Conservation (phyloP, 1,284 basidiomycete genomes). For the Grifola frondosa region DNA sequence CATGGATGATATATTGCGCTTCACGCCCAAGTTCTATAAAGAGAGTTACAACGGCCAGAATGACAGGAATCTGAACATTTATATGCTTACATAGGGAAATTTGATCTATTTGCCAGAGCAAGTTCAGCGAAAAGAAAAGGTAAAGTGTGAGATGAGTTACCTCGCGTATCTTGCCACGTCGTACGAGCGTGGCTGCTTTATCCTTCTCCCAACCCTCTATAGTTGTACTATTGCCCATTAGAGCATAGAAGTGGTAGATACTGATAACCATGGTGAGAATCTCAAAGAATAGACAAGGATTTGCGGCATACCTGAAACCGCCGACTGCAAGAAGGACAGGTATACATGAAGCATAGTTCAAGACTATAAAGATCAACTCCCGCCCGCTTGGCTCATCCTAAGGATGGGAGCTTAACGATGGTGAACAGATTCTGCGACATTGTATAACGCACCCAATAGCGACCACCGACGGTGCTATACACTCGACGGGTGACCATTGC, state of each 20-base stretch:
- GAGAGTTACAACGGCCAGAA: conserved; percentile 2
- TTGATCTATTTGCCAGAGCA: conserved; percentile 54
- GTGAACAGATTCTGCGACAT: not conserved
- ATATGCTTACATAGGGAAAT: conserved; percentile 83
- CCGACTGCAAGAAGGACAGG: conserved; percentile 89
- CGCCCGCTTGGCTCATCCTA: conserved; percentile 71
- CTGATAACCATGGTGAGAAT: conserved; percentile 4
- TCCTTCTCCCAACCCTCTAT: conserved; percentile 99
- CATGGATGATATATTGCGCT: conserved; percentile 74
- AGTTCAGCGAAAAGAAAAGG: conserved; percentile 1
- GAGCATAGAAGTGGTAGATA: conserved; percentile 83
- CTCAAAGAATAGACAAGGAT: conserved; percentile 2
- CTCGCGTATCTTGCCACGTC: conserved; percentile 84
- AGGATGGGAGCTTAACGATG: conserved; percentile 6
- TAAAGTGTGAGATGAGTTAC: conserved; percentile 39
- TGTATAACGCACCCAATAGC: conserved; percentile 52
- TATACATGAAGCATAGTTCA: conserved; percentile 85
- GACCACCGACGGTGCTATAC: conserved; percentile 42
- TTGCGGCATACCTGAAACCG: conserved; percentile 63
- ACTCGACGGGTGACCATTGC: conserved; percentile 74
- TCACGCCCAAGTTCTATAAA: conserved; percentile 71
- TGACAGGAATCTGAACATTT: conserved; percentile 4
- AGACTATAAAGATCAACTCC: conserved; percentile 82
- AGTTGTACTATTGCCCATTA: conserved; percentile 88
- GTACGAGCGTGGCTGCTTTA: conserved; percentile 82